Conservation (phyloP, 305 asterid species). For the Fraxinus xanthoxyloides region DNA sequence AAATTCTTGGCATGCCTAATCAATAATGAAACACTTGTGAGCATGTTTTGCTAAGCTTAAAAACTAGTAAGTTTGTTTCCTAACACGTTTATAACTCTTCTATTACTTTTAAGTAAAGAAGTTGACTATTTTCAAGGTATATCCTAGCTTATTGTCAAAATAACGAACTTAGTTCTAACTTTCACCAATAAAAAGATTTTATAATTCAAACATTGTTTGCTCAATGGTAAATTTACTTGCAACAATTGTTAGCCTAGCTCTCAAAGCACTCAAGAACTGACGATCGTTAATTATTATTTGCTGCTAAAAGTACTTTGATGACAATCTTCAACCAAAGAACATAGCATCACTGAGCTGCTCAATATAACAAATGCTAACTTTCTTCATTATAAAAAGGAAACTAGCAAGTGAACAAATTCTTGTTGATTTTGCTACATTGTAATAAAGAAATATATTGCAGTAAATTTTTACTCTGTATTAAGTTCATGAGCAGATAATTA, state of each 20-base stretch:
- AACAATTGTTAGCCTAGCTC: background rate
- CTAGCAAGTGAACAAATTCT: background rate
- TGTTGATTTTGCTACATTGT: background rate
- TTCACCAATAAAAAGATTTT: background rate
- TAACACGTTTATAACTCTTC: background rate
- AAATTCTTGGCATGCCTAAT: background rate
- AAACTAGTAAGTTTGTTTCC: background rate
- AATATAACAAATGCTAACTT: background rate
- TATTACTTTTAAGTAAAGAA: background rate
- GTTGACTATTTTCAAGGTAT: background rate
- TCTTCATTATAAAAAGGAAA: background rate
- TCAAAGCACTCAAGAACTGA: background rate
- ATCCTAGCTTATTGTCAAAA: background rate
- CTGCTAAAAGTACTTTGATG: background rate
- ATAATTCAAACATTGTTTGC: background rate
- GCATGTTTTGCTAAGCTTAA: background rate
- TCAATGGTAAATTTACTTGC: background rate
- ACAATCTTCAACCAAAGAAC: background rate
- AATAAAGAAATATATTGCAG: background rate
- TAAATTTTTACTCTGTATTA: background rate
- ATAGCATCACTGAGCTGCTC: background rate
- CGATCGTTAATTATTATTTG: background rate
- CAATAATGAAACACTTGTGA: background rate
- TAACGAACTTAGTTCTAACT: background rate
- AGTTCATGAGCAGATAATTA: slow-evolving; percentile 33